Percentiles rank a stretch among this genome's conserved stretches.
These are phyloP conservation scores for Dendrobium catenatum DNA, from an alignment of 106 monocot species.

Conservation along the genomic window DNA sequence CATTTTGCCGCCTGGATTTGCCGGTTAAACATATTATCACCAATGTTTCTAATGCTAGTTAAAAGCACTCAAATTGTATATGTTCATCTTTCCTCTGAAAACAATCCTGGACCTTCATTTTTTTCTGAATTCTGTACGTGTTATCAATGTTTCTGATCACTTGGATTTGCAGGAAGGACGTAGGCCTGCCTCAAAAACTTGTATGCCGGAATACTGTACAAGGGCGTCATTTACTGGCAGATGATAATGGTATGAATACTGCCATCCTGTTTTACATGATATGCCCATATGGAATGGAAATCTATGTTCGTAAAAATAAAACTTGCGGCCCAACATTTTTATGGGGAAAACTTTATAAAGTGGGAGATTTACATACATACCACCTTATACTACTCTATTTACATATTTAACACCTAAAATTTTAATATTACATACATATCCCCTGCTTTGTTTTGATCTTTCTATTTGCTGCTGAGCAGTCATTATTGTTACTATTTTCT, in stretches of 20 bases:
- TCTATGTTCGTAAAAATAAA: not conserved
- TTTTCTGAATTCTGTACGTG: not conserved
- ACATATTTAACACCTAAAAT: too few relatives aligned
- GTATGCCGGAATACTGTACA: slow-evolving; percentile 80
- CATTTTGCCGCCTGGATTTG: not conserved
- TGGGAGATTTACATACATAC: too few relatives aligned
- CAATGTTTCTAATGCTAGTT: not conserved
- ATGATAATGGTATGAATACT: slow-evolving; percentile 56
- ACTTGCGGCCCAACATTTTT: not conserved
- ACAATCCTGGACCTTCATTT: not conserved
- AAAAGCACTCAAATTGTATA: not conserved
- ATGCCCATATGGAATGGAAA: not conserved
- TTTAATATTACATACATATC: too few relatives aligned
- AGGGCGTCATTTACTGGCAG: slow-evolving; percentile 67
- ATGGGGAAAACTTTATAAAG: not conserved
- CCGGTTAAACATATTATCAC: not conserved
- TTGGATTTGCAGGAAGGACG: slow-evolving; percentile 43
- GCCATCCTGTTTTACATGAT: not conserved
- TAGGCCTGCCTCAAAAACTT: slow-evolving; percentile 23
- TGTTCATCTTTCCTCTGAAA: not conserved
- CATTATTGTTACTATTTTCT: not conserved
- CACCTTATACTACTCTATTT: too few relatives aligned
- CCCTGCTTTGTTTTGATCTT: not conserved
- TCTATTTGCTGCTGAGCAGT: not conserved
- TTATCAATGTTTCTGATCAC: not conserved